These are phyloP conservation scores for Capillidium heterosporum DNA, from an alignment of 371 early-diverging fungal genomes.

Conservation along the genomic window DNA sequence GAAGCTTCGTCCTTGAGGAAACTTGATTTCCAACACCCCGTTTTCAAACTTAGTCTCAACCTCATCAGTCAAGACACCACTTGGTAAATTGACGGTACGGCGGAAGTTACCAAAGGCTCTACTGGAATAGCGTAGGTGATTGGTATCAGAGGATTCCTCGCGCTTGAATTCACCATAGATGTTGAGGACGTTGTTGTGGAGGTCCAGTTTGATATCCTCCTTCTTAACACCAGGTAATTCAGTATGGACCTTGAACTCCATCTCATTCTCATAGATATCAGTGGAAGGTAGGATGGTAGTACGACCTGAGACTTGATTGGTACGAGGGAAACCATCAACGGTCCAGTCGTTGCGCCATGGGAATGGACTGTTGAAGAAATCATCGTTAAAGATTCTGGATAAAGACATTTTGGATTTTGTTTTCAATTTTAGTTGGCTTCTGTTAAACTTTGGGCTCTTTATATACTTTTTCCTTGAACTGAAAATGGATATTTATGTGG, in stretches of 20 bases:
- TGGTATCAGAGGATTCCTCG: conserved; percentile 14
- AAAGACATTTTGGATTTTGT: too few species aligned
- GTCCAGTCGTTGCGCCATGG: too few species aligned
- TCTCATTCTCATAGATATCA: conserved; percentile 23
- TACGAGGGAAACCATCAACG: not conserved
- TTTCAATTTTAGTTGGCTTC: too few species aligned
- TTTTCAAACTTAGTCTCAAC: conserved; percentile 29
- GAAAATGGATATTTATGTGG: too few species aligned
- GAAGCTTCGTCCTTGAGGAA: conserved; percentile 21
- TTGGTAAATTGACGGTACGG: conserved; percentile 29
- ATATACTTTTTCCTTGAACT: too few species aligned
- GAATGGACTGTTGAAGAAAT: too few species aligned
- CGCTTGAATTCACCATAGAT: conserved; percentile 16
- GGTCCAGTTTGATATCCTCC: conserved; percentile 22
- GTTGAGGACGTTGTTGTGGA: conserved; percentile 14
- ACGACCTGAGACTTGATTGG: too few species aligned
- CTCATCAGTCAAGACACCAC: conserved; percentile 18
- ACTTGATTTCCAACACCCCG: conserved; percentile 27
- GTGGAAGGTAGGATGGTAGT: conserved; percentile 10
- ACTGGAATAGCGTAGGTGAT: conserved; percentile 22
- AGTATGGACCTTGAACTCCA: conserved; percentile 16
- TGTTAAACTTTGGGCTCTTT: too few species aligned
- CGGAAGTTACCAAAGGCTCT: conserved; percentile 26
- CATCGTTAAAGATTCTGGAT: too few species aligned
- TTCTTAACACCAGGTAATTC: conserved; percentile 31